Evolutionary conservation across 2,329 filamentous ascomycete species (phyloP), one percentile per base, ranked within the genome.

Genomic region (Hymenoscyphus occultus): DNA sequence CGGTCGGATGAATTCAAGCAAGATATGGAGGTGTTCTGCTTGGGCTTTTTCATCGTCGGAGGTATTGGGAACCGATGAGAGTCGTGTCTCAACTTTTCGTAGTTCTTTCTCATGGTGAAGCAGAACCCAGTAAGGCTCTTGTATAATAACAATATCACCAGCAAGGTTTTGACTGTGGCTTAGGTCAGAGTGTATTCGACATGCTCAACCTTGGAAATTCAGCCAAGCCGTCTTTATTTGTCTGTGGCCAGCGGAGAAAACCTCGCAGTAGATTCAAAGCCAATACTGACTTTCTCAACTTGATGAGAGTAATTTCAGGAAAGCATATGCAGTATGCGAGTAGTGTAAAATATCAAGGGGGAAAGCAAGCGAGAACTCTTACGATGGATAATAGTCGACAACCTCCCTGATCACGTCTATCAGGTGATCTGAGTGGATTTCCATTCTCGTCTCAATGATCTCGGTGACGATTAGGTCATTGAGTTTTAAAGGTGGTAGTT

Each of bases 341-440:
- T 45, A 7, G n/a, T 45, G 16, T 3, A 28, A 28, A 45, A 45
- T n/a, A n/a, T n/a, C 13, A 45, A 45, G n/a, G 5, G 2, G 14
- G 16, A 16, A 45, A n/a, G 42, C 28, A 28, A 45, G 42, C 5
- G 4, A 56, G 13, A 7, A 19, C 12, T 5, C 51, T 31, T 56
- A 56, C 51, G 51, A 13, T 28, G 51, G 51, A 56, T 56, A 56
- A 32, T 56, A 56, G 31, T 56, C 51, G 12, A 56, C 51, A 56
- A 56, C 51, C 22, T 32, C 31, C 14, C 51, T 56, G 16, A 56
- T 32, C 22, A 19, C 51, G 2, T 31, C 19, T 32, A 28, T 12
- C 19, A 56, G 28, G 1, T 14, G 5, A 7, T 22, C 12, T 12
- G 51, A 56, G 31, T 56, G 6, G 10, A 56, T 32, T 31, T 56